Percentiles rank a stretch among this genome's conserved stretches.
These are phyloP conservation scores for Cladophialophora chaetospira DNA, from an alignment of 2,329 filamentous ascomycete genomes.

Conservation along the genomic window DNA sequence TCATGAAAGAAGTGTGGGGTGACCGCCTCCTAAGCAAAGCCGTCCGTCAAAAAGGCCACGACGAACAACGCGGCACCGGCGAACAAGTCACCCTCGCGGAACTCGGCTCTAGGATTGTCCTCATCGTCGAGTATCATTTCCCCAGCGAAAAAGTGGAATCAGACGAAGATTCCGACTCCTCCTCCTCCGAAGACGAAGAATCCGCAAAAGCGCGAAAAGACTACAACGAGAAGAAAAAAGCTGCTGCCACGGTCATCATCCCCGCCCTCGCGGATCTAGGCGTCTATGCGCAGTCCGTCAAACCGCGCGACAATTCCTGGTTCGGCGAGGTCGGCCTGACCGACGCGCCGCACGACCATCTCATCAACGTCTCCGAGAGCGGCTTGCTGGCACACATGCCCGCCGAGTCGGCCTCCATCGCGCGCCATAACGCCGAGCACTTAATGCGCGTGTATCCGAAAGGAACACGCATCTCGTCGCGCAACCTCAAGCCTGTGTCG, in stretches of 20 bases:
- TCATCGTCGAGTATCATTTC: slow-evolving; percentile 34
- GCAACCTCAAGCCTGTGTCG: slow-evolving; percentile 31
- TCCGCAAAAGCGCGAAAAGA: slow-evolving; percentile 19
- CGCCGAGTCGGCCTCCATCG: slow-evolving; percentile 22
- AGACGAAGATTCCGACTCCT: slow-evolving; percentile 12
- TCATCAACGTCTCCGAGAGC: slow-evolving; percentile 32
- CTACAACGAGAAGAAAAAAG: slow-evolving; percentile 30
- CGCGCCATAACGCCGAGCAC: slow-evolving; percentile 29
- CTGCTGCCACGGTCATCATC: slow-evolving; percentile 24
- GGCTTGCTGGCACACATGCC: slow-evolving; percentile 28
- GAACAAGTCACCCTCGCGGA: slow-evolving; percentile 30
- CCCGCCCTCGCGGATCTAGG: slow-evolving; percentile 34
- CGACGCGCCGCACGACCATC: slow-evolving; percentile 28
- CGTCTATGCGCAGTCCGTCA: slow-evolving; percentile 33
- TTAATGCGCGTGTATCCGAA: slow-evolving; percentile 34
- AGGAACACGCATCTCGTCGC: slow-evolving; percentile 30
- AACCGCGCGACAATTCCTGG: slow-evolving; percentile 32
- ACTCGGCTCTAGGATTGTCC: slow-evolving; percentile 29
- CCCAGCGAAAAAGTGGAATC: slow-evolving; percentile 17
- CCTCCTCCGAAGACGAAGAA: slow-evolving; percentile 23
- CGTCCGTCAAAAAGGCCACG: slow-evolving; percentile 28
- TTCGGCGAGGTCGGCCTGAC: slow-evolving; percentile 25
- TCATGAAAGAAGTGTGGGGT: slow-evolving; percentile 32
- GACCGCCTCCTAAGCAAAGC: slow-evolving; percentile 30
- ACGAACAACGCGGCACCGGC: slow-evolving; percentile 28